Evolutionary conservation across 441 rosid species (phyloP), one percentile per base, ranked within the genome.

Genomic region (Gossypium schwendimanii): DNA sequence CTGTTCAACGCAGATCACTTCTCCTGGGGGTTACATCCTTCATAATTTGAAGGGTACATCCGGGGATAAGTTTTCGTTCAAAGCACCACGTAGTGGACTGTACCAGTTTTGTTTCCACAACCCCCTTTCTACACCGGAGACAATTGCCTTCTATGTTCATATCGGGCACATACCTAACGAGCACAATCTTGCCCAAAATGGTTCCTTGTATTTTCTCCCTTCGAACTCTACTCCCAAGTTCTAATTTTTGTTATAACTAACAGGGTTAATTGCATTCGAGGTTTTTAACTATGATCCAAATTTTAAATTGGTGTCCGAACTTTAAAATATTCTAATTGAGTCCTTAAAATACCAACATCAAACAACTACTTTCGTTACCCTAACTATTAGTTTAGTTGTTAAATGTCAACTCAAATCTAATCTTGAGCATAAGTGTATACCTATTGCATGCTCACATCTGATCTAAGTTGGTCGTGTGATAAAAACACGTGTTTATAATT

Each of bases 111-210:
- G 99, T 81, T 95, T 95, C 67, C 95, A 85, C 81, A 95, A 95
- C 75, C 94, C 97, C 8, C 73, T 83, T 57, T 77, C 91, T 5
- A 84, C 97, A 41, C 97, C 98, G 61, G 96, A 95, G 78, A 87
- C 89, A 0, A 97, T 93, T 54, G 88, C 98, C 17, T 93, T 95
- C 78, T 81, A 91, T 67, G 91, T 95, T 75, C 99, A 93, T 59
- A 94, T 89, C 39, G 97, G 98, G 20, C 99, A 91, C 76, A 93
- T 95, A 63, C 98, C 96, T 41, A 95, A 83, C 50, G 93, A 90
- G 81, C 91, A 88, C 59, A 89, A 86, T 81, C 85, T 91, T 21
- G 97, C 97, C 36, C 91, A 93, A 88, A 94, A 93, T 67, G 97
- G 99, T 87, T 36, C 17, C 77, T 78, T 74, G 15, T 14, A 10